Percentiles rank a stretch among this genome's conserved stretches.
phyloP scores from a whole-genome alignment of 176 grass and related monocot species.

The Bonia amplexicaulis region DNA sequence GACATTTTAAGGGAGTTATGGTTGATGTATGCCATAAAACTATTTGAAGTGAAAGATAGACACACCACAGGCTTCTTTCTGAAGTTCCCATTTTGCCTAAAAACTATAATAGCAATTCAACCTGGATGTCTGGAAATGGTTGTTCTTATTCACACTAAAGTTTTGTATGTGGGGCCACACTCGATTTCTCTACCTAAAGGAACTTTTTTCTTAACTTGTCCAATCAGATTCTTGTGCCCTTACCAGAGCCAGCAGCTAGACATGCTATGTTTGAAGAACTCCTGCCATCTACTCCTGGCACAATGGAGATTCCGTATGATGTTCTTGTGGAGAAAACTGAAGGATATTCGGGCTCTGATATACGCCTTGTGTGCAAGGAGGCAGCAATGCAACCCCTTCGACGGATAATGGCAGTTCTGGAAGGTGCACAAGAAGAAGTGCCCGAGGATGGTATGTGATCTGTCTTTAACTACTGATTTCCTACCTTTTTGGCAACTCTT shows the following conservation, averaged over 20 bases:
- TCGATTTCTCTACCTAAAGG: background rate
- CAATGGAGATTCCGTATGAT: slow-evolving; percentile 57
- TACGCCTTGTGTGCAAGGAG: slow-evolving; percentile 89
- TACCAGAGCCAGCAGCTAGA: slow-evolving; percentile 90
- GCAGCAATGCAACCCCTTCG: slow-evolving; percentile 92
- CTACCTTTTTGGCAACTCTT: background rate
- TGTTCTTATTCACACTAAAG: background rate
- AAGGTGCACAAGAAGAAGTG: slow-evolving; percentile 48
- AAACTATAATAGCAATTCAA: background rate
- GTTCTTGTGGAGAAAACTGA: slow-evolving; percentile 72
- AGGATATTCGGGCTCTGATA: slow-evolving; percentile 96
- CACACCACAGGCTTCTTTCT: background rate
- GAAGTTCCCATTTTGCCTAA: background rate
- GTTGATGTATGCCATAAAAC: background rate
- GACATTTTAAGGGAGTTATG: background rate
- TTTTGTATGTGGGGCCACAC: background rate
- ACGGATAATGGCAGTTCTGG: slow-evolving; percentile 69
- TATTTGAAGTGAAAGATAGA: background rate
- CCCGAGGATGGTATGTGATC: slow-evolving; percentile 67
- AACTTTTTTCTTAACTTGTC: slow-evolving; percentile 26
- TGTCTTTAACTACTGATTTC: slow-evolving; percentile 8
- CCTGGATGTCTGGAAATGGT: background rate
- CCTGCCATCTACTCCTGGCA: slow-evolving; percentile 45
- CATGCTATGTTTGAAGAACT: slow-evolving; percentile 82
- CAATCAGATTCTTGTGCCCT: slow-evolving; percentile 85